phyloP scores from a whole-genome alignment of 805 yeast species.

The Yamadazyma paraphyllophila region DNA sequence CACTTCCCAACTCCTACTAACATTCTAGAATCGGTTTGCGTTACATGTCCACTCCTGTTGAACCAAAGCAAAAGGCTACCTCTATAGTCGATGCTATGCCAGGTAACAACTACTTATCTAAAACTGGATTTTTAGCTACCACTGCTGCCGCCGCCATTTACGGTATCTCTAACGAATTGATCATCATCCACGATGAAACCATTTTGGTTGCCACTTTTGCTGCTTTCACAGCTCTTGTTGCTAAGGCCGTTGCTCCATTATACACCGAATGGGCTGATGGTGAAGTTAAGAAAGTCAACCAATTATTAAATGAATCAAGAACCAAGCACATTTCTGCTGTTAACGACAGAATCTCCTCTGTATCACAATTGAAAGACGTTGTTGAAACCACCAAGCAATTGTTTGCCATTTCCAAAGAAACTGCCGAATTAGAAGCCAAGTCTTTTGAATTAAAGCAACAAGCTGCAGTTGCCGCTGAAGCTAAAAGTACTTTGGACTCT shows the following conservation, averaged over 20 bases:
- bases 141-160: constrained; percentile 91
- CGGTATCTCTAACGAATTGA: constrained; percentile 90
- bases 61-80: constrained; percentile 88
- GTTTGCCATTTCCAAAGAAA: constrained; percentile 93
- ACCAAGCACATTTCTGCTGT: constrained; percentile 89
- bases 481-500: constrained; percentile 92
- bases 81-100: constrained; percentile 91
- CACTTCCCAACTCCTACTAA: constrained; percentile 25
- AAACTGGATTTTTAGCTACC: constrained; percentile 94
- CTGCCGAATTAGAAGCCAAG: constrained; percentile 93
- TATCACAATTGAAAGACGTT: constrained; percentile 86
- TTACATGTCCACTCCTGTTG: constrained; percentile 65
- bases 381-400: constrained; percentile 87
- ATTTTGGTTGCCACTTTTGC: constrained; percentile 77
- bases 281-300: constrained; percentile 76
- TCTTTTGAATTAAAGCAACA: constrained; percentile 90
- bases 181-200: constrained; percentile 93
- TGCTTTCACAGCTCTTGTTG: constrained; percentile 69
- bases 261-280: constrained; percentile 93
- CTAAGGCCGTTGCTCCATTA: constrained; percentile 89
- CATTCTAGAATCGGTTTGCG: constrained; percentile 58
- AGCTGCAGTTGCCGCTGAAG: constrained; percentile 83
- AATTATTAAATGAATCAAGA: constrained; percentile 83
- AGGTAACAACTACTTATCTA: constrained; percentile 81
- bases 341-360: constrained; percentile 85